Percentiles rank a stretch among this genome's conserved stretches.
Evolutionary conservation across 768 basidiomycete genomes (phyloP).

Genomic region (Calocera viscosa): DNA sequence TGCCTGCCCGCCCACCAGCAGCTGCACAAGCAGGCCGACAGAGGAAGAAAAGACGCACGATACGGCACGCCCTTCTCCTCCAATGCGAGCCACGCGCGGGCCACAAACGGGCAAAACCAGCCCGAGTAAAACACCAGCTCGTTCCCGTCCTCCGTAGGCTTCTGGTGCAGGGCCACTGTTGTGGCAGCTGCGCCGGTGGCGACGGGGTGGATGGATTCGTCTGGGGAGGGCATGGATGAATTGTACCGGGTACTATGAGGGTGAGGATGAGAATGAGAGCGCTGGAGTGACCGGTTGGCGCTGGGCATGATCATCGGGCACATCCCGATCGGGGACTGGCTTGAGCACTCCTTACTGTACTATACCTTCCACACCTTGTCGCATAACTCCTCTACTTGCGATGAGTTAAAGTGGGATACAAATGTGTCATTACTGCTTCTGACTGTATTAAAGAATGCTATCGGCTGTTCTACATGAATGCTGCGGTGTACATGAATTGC

Average conservation of each 20-base stretch:
- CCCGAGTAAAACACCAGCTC: conserved; percentile 54
- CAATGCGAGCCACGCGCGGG: conserved; percentile 64
- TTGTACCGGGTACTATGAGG: background rate
- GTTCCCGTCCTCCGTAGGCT: conserved; percentile 26
- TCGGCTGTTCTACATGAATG: background rate
- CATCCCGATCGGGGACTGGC: too few relatives aligned
- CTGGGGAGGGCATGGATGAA: conserved; percentile 25
- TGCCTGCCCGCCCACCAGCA: background rate
- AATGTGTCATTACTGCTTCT: too few relatives aligned
- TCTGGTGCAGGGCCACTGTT: conserved; percentile 42
- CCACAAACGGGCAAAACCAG: conserved; percentile 74
- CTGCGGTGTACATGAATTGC: background rate
- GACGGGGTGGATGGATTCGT: conserved; percentile 43
- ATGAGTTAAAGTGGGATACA: too few relatives aligned
- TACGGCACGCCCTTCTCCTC: conserved; percentile 62
- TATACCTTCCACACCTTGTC: too few relatives aligned
- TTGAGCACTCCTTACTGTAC: background rate
- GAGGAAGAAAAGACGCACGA: conserved; percentile 33
- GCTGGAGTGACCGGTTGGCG: background rate
- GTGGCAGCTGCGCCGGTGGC: conserved; percentile 46
- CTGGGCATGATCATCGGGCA: too few relatives aligned
- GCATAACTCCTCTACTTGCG: too few relatives aligned
- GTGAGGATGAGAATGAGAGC: background rate
- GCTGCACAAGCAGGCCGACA: background rate
- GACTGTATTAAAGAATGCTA: background rate